Evolutionary conservation across 306 rosid genomes (phyloP), one percentile per base, ranked within the genome.

Genomic region (Pterocarpus macrocarpus): DNA sequence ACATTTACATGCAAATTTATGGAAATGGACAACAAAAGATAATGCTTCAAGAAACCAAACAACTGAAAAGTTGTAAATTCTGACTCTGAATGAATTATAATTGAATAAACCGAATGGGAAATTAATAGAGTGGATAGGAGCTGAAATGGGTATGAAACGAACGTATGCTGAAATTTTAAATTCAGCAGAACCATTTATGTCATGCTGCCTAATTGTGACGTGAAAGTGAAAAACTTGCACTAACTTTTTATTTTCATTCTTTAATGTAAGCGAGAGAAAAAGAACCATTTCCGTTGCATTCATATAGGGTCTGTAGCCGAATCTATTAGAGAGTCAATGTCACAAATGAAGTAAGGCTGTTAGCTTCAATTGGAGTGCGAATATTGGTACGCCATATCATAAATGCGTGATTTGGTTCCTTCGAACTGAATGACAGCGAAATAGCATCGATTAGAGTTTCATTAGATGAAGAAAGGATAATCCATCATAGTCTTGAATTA

Each of bases 321-420:
- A 80, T 71, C 45, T 71, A 71, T 8, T 5, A 4, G 17, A 36
- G 50, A 12, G 73, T 75, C 77, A 17, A 8, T 28, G 4, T 82
- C 67, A 59, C 4, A 28, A 8, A 28, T 62, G 4, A 62, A 47
- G 10, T 10, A 5, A 43, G 47, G 53, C 8, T 10, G 50, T n/a
- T 38, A 22, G 64, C 52, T 45, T 5, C 1, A 0, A 16, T 44
- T 43, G 15, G 64, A 17, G 66, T 22, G 81, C 57, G 68, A 75
- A 78, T 66, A 65, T 34, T 28, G 78, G 80, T 69, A 79, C 85
- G 74, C 76, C 86, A 64, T 38, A 57, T 30, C 43, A n/a, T 57
- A 55, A 66, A 36, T 55, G 64, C 69, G 59, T 75, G 70, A 75
- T 70, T 76, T 76, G 80, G 34, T 79, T 75, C 66, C 36, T 57